Conservation (phyloP, 192 early-diverging fungal species). For the Mortierella hygrophila region DNA sequence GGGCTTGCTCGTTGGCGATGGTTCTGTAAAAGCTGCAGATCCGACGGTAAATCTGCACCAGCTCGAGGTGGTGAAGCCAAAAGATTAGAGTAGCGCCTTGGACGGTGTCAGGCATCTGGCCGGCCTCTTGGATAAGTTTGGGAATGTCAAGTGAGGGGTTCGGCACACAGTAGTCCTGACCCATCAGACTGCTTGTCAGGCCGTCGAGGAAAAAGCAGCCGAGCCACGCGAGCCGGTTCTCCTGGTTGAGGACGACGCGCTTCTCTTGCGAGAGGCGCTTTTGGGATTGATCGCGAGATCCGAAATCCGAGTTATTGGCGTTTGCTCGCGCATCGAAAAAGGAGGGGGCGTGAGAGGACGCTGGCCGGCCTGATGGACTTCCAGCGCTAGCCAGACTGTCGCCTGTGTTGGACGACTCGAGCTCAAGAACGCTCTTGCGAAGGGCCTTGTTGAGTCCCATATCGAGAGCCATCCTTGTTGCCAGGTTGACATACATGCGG, state of each 20-base stretch:
- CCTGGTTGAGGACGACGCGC: conserved; percentile 34
- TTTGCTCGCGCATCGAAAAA: conserved; percentile 6
- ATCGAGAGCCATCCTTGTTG: conserved; percentile 76
- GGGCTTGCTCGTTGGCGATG: conserved; percentile 26
- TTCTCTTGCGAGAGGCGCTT: conserved; percentile 25
- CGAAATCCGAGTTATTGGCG: neutral
- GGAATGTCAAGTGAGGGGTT: conserved; percentile 30
- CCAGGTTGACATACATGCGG: conserved; percentile 69
- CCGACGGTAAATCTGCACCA: conserved; percentile 54
- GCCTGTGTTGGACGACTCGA: conserved; percentile 20
- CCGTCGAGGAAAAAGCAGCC: conserved; percentile 54
- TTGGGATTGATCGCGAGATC: neutral
- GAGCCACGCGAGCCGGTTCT: conserved; percentile 46
- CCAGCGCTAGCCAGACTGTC: conserved; percentile 18
- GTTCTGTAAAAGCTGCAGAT: conserved; percentile 38
- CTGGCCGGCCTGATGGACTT: neutral
- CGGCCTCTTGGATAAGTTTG: conserved; percentile 41
- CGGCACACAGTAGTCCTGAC: conserved; percentile 41
- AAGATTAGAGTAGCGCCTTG: conserved; percentile 53
- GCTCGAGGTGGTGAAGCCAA: conserved; percentile 52
- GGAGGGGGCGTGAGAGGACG: conserved; percentile 4
- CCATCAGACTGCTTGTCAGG: conserved; percentile 47
- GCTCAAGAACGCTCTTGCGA: conserved; percentile 17
- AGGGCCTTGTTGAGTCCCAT: conserved; percentile 65
- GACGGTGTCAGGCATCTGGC: conserved; percentile 46